Conservation (phyloP, 352 stramenopile species). For the Phytophthora cactorum region DNA sequence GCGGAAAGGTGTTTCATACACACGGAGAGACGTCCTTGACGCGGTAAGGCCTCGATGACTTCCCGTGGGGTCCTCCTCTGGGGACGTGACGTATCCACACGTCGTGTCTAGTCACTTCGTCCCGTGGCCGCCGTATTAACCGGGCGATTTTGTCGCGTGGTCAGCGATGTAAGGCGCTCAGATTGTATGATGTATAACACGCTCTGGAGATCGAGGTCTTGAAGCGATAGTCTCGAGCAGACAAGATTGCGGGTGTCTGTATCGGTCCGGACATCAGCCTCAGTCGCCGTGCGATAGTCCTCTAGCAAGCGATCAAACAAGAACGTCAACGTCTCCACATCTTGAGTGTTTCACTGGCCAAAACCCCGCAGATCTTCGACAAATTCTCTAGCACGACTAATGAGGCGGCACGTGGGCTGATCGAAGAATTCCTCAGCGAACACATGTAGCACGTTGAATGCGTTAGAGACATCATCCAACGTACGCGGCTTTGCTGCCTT, state of each 20-base stretch:
- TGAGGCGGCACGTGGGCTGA: background rate
- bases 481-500: background rate
- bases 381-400: background rate
- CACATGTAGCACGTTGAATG: constrained; percentile 10
- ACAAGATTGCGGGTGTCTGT: background rate
- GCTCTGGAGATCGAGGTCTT: background rate
- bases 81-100: no score
- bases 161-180: background rate
- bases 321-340: background rate
- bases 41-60: background rate
- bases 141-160: background rate
- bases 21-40: background rate
- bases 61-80: background rate
- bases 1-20: background rate
- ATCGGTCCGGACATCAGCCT: background rate
- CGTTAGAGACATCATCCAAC: constrained; percentile 8
- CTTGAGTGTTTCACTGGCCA: background rate
- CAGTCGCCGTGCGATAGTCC: background rate
- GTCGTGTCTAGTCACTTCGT: no score
- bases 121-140: no score
- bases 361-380: background rate
- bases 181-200: background rate
- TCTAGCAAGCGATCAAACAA: constrained; percentile 4
- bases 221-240: background rate
- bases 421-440: constrained; percentile 15